Base-by-base conservation (phyloP, 1,284 basidiomycete genomes). In the Vanrija humicola region DNA sequence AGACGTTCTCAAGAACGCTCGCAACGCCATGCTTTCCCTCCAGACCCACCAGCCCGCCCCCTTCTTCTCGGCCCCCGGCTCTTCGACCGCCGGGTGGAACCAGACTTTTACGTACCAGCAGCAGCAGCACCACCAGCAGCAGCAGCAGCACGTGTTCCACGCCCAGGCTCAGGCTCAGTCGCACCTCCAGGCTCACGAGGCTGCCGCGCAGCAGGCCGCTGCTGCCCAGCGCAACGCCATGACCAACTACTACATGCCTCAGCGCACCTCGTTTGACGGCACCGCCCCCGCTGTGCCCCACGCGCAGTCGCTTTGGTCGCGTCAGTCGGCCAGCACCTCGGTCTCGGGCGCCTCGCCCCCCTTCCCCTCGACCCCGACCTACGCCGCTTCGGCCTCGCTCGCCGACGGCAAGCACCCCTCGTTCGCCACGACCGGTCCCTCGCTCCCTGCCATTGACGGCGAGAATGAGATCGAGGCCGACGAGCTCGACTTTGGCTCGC, bases 151-250 rank as follows among this genome's bases (percentile, higher is more conserved):
- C 43, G 45, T 46, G 18, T 38, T 49, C 50, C 57, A 63, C 29
- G 70, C 70, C 42, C 68, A 71, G 47, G 68, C 68, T 38, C 62
- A 67, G 48, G 65, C 65, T 6, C 56, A 65, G 43, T 62, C 61
- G 26, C 65, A 67, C 43, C 52, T 62, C 25, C 70, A 68, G 54
- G 71, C 67, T 14, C 68, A 69, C 47, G 61, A 67, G 46, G 60
- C 65, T 40, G 69, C 67, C 29, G 63, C 62, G 21, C 23, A 38
- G 16, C 67, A 68, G 34, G 65, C 61, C 21, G 68, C 64, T 39
- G 52, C 54, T n/a, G 53, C 56, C 25, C 61, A 62, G 40, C 56
- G 58, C 48, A 57, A 55, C 50, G 55, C 59, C 6, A 56, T 61
- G 50, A 51, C 56, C 59, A 58, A 55, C 50, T 65, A 59, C 55